These are phyloP conservation scores for Saccharomyces uvarum DNA, from an alignment of 1,139 yeast genomes.

Conservation along the genomic window DNA sequence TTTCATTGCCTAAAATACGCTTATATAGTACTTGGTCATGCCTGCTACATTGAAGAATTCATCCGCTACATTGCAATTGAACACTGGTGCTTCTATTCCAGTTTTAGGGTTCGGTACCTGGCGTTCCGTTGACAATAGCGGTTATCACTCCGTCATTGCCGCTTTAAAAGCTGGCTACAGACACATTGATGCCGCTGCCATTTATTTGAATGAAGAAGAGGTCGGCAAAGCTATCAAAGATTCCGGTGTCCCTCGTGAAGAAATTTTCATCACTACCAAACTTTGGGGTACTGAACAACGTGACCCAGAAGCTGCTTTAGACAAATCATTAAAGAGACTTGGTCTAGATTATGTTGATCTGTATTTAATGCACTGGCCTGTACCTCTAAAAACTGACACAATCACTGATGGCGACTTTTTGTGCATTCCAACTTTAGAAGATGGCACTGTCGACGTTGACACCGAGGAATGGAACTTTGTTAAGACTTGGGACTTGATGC, in stretches of 20 bases:
- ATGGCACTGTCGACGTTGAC: slow-evolving; percentile 38
- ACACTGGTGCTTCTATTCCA: slow-evolving; percentile 61
- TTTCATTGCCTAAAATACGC: background rate
- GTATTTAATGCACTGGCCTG: slow-evolving; percentile 85
- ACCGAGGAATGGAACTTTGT: slow-evolving; percentile 50
- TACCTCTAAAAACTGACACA: slow-evolving; percentile 42
- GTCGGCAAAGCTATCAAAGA: slow-evolving; percentile 64
- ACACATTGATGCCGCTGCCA: slow-evolving; percentile 74
- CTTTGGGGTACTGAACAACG: slow-evolving; percentile 64
- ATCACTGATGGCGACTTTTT: slow-evolving; percentile 35
- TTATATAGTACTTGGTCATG: slow-evolving; percentile 1
- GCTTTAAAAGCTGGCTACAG: slow-evolving; percentile 67
- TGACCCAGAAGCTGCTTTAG: slow-evolving; percentile 51
- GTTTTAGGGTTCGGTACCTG: slow-evolving; percentile 76
- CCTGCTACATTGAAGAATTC: slow-evolving; percentile 18
- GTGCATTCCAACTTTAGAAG: slow-evolving; percentile 36
- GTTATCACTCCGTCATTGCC: slow-evolving; percentile 48
- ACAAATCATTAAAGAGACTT: slow-evolving; percentile 55
- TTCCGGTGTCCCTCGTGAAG: slow-evolving; percentile 61
- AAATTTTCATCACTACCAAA: slow-evolving; percentile 73
- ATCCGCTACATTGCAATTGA: slow-evolving; percentile 39
- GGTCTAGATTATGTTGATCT: slow-evolving; percentile 77
- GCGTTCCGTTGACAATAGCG: slow-evolving; percentile 55
- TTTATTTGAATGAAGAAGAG: slow-evolving; percentile 56
- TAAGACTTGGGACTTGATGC: slow-evolving; percentile 66